phyloP scores from a whole-genome alignment of 208 protist species.

The Spongospora subterranea region DNA sequence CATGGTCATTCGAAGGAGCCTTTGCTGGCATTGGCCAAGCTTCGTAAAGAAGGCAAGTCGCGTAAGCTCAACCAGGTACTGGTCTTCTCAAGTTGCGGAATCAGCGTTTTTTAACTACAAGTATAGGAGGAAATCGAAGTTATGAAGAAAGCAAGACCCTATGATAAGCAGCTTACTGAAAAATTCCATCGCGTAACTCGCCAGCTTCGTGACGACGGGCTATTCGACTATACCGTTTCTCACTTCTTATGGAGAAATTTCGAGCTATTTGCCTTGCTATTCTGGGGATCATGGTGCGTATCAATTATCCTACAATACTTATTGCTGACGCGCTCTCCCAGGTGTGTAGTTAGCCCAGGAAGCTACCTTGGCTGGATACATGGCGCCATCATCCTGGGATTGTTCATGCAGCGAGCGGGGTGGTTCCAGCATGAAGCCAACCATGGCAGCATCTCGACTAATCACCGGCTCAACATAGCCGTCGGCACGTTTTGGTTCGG shows the following conservation, averaged over 20 bases:
- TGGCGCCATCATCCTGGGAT: background rate
- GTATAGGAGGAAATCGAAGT: constrained; percentile 24
- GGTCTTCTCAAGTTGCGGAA: background rate
- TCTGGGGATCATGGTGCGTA: constrained; percentile 1
- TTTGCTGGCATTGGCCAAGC: background rate
- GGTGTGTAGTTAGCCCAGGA: constrained; percentile 6
- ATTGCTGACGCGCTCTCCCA: background rate
- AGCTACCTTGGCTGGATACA: constrained; percentile 6
- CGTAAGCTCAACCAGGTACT: background rate
- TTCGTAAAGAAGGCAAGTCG: background rate
- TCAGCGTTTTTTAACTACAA: background rate
- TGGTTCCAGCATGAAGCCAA: constrained; percentile 53
- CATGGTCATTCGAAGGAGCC: constrained; percentile 39
- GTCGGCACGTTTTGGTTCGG: constrained; percentile 51
- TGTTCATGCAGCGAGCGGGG: constrained; percentile 34
- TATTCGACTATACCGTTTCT: background rate
- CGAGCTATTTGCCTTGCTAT: background rate
- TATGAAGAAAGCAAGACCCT: background rate
- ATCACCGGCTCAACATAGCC: constrained; percentile 23
- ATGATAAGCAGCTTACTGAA: constrained; percentile 6
- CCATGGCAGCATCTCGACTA: constrained; percentile 33
- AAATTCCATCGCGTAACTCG: constrained; percentile 44
- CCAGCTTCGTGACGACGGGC: background rate
- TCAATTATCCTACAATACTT: background rate
- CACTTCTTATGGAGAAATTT: constrained; percentile 22